These are phyloP conservation scores for Aspergillus haitiensis DNA, from an alignment of 495 filamentous ascomycete genomes.

Conservation along the genomic window DNA sequence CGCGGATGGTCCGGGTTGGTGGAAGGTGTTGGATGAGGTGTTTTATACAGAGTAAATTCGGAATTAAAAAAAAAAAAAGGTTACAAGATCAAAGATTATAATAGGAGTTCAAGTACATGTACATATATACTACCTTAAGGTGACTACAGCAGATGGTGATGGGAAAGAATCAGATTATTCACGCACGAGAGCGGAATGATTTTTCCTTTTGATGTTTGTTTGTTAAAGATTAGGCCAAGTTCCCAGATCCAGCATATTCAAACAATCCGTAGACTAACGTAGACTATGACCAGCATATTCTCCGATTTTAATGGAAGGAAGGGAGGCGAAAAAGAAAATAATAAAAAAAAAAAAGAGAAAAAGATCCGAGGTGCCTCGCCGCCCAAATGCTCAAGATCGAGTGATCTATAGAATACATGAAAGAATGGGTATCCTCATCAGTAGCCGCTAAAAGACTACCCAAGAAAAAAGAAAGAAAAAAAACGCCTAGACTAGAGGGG, in stretches of 20 bases:
- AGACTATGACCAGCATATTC: constrained; percentile 16
- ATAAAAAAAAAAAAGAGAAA: not conserved
- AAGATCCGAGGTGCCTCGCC: constrained; percentile 5
- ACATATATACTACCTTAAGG: too few species aligned
- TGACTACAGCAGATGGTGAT: not conserved
- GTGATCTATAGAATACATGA: constrained; percentile 16
- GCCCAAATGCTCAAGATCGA: constrained; percentile 8
- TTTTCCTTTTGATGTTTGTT: too few species aligned
- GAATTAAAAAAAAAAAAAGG: not conserved
- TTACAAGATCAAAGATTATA: too few species aligned
- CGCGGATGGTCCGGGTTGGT: constrained; percentile 66
- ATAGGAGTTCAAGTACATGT: not conserved
- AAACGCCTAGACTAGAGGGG: constrained; percentile 16
- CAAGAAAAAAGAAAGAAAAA: not conserved
- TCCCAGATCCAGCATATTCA: constrained; percentile 1
- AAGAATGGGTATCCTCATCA: constrained; percentile 27
- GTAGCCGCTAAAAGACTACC: constrained; percentile 18
- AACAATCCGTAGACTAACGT: not conserved
- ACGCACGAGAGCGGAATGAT: not conserved
- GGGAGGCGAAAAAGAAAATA: too few species aligned
- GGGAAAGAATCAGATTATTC: not conserved
- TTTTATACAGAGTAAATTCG: constrained; percentile 56
- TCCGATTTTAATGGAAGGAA: too few species aligned
- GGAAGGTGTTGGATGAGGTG: constrained; percentile 69
- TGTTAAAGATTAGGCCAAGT: too few species aligned